These are phyloP conservation scores for Crassisporium funariophilum DNA, from an alignment of 768 basidiomycete species.

Conservation along the genomic window DNA sequence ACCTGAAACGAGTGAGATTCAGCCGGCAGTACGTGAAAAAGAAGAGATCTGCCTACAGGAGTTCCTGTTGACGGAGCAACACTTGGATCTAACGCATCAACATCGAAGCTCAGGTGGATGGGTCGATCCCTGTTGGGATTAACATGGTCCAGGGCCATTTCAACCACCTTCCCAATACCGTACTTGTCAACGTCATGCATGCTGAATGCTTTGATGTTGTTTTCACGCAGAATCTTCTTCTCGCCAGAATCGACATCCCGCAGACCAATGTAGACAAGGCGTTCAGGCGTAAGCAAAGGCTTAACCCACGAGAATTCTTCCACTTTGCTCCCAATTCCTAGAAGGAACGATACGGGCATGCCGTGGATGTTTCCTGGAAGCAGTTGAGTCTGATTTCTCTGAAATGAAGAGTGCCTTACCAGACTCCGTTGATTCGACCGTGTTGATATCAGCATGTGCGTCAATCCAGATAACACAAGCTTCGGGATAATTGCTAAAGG, in stretches of 20 bases:
- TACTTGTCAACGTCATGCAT: slow-evolving; percentile 93
- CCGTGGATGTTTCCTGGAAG: slow-evolving; percentile 90
- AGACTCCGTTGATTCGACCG: slow-evolving; percentile 75
- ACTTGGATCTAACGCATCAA: slow-evolving; percentile 90
- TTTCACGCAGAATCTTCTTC: slow-evolving; percentile 79
- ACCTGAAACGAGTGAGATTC: slow-evolving; percentile 47
- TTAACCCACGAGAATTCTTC: slow-evolving; percentile 56
- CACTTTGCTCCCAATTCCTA: slow-evolving; percentile 52
- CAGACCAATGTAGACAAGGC: slow-evolving; percentile 95
- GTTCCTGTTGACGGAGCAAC: slow-evolving; percentile 97
- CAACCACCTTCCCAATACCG: slow-evolving; percentile 92
- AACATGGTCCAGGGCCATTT: slow-evolving; percentile 95
- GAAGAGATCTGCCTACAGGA: slow-evolving; percentile 54
- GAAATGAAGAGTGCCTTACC: slow-evolving; percentile 42
- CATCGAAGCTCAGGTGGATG: slow-evolving; percentile 96
- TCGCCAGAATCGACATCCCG: slow-evolving; percentile 91
- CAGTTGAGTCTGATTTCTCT: neutral
- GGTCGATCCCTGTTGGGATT: slow-evolving; percentile 83
- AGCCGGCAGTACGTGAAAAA: neutral
- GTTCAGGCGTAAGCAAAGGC: slow-evolving; percentile 66
- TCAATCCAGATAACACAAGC: slow-evolving; percentile 96
- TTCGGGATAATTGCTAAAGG: slow-evolving; percentile 64
- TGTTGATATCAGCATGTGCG: slow-evolving; percentile 98
- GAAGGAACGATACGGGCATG: slow-evolving; percentile 95
- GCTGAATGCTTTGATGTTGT: slow-evolving; percentile 82